phyloP scores from a whole-genome alignment of 306 rosid genomes.

The Abrus precatorius region DNA sequence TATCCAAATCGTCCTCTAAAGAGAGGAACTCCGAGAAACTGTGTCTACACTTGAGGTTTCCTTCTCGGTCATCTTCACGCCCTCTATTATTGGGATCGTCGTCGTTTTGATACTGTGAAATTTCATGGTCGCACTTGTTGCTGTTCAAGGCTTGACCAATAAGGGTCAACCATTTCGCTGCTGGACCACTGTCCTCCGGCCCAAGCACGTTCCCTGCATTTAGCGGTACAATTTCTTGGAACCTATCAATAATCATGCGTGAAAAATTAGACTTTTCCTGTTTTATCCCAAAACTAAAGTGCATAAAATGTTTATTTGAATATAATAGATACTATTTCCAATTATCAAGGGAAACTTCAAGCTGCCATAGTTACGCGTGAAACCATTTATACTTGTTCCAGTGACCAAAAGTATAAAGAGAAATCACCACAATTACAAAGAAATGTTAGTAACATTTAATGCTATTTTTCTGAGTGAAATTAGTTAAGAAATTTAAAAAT shows the following conservation, averaged over 20 bases:
- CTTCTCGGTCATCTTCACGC: not conserved
- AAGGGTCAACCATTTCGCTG: slow-evolving; percentile 76
- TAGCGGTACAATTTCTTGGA: slow-evolving; percentile 93
- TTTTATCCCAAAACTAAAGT: not conserved
- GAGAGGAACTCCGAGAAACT: slow-evolving; percentile 45
- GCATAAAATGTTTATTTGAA: not conserved
- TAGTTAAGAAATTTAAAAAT: too few species aligned
- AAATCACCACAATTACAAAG: too few species aligned
- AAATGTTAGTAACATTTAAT: too few species aligned
- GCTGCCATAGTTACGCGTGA: too few species aligned
- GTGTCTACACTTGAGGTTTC: slow-evolving; percentile 49
- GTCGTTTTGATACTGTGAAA: not conserved
- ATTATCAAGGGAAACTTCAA: too few species aligned
- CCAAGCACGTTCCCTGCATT: slow-evolving; percentile 92
- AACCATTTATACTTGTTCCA: too few species aligned
- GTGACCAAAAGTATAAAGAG: too few species aligned
- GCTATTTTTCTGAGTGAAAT: too few species aligned
- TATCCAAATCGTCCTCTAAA: not conserved
- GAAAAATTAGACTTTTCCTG: not conserved
- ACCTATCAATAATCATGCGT: slow-evolving; percentile 52
- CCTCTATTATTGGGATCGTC: too few species aligned
- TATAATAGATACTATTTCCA: too few species aligned
- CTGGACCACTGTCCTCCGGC: slow-evolving; percentile 82
- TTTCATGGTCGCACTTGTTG: slow-evolving; percentile 20
- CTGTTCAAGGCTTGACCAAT: slow-evolving; percentile 69